phyloP scores from a whole-genome alignment of 768 basidiomycete species.

The Mycena chlorophos region DNA sequence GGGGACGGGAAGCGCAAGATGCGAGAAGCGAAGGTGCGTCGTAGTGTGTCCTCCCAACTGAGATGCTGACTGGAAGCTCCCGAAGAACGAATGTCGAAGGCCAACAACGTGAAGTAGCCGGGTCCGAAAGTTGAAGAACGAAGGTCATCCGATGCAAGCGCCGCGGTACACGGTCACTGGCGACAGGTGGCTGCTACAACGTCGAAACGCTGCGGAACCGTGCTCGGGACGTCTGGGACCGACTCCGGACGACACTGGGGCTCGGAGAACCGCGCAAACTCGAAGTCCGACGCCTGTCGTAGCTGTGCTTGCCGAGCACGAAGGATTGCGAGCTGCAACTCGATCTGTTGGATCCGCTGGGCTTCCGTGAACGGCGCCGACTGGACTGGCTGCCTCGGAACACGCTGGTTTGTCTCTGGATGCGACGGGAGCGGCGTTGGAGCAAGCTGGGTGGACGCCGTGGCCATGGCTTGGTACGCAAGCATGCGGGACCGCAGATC shows the following conservation, averaged over 20 bases:
- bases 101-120: too few species aligned
- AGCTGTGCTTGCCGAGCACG: not conserved
- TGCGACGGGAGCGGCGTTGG: not conserved
- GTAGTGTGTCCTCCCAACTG: not conserved
- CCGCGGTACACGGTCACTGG: too few species aligned
- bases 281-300: not conserved
- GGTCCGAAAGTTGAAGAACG: not conserved
- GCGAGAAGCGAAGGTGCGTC: not conserved
- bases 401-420: not conserved
- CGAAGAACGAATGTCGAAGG: not conserved
- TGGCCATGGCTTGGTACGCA: not conserved
- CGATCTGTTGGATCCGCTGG: not conserved
- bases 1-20: not conserved
- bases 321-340: not conserved
- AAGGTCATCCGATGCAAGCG: not conserved
- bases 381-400: not conserved
- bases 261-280: not conserved
- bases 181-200: too few species aligned
- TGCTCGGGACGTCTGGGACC: not conserved
- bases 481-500: not conserved
- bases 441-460: not conserved
- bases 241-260: not conserved
- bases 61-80: not conserved
- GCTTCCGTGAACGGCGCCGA: not conserved
- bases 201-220: too few species aligned